Base-by-base conservation (phyloP, 2,329 filamentous ascomycete genomes). In the Juglanconis oblonga region DNA sequence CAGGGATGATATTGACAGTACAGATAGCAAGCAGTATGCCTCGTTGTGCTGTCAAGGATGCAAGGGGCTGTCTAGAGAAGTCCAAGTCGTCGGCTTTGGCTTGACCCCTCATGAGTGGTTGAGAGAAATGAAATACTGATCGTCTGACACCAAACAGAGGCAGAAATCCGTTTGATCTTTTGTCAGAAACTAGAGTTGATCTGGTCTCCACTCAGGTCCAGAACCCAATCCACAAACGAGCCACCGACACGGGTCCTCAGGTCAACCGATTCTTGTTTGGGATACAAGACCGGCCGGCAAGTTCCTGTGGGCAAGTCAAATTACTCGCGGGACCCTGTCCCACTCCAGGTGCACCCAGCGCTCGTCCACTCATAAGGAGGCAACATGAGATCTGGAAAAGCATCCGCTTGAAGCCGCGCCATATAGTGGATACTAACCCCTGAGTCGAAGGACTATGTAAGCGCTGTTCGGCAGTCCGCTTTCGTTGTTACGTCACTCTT, bases 391-490 rank as follows among this genome's bases (percentile, higher is more conserved):
- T 54, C 49, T 60, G 57, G 60, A 57, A 52, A 60, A 59, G 60
- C 57, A 62, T 62, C 60, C 60, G 60, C 57, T 49, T 31, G 29
- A 53, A 49, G 56, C 57, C 57, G 56, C 56, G 56, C 35, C 40
- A 49, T 31, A 44, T 11, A 31, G 49, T 45, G 50, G 58, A 35
- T 42, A 42, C n/a, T 14, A 42, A 42, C 38, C 38, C 38, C 38
- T 42, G 38, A 42, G 38, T 42, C 48, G 42, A 42, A 42, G 10
- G 38, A 24, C 24, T 24, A 24, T 24, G 49, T 40, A 50, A 24
- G 51, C 52, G 24, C 31, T 36, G 33, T 44, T 29, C 38, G 42
- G 31, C 44, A 47, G 50, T 45, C 57, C 57, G 55, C 57, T 50
- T 38, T 54, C 44, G 45, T 42, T 14, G 3, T 24, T 2, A 24